phyloP scores from a whole-genome alignment of 192 early-diverging fungal genomes.

The Pilobolus umbonatus region DNA sequence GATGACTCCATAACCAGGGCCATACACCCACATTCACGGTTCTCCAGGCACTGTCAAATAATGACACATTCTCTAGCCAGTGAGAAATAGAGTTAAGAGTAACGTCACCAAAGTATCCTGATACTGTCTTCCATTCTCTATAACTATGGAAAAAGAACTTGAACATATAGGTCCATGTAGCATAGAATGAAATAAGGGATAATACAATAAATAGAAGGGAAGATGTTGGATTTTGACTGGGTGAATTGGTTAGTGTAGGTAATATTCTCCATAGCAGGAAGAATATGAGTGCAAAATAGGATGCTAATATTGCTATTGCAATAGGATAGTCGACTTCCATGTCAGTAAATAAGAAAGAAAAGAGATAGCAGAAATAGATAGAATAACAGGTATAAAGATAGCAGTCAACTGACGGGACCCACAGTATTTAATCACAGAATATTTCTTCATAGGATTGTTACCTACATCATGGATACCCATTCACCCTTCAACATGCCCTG shows the following conservation, averaged over 20 bases:
- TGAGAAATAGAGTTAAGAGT: slow-evolving; percentile 16
- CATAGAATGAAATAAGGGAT: not conserved
- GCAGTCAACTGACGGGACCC: too few relatives aligned
- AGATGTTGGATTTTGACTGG: not conserved
- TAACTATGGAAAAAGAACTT: slow-evolving; percentile 25
- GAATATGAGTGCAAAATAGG: slow-evolving; percentile 24
- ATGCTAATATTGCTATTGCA: slow-evolving; percentile 22
- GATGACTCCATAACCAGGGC: slow-evolving; percentile 34
- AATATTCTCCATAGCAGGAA: slow-evolving; percentile 19
- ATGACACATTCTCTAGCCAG: slow-evolving; percentile 24
- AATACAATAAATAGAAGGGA: not conserved
- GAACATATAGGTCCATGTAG: slow-evolving; percentile 33
- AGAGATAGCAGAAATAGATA: not conserved
- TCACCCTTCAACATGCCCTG: too few relatives aligned
- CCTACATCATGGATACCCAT: too few relatives aligned
- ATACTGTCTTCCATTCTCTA: slow-evolving; percentile 2
- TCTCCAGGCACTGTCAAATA: slow-evolving; percentile 31
- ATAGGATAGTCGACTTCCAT: slow-evolving; percentile 16
- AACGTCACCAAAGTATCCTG: not conserved
- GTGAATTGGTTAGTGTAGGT: not conserved
- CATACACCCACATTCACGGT: slow-evolving; percentile 18
- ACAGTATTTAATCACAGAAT: too few relatives aligned
- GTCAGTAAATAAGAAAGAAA: not conserved
- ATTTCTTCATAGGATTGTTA: too few relatives aligned
- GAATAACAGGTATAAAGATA: not conserved